Conservation (phyloP, 2,329 filamentous ascomycete species). For the Trichoderma lentiforme region DNA sequence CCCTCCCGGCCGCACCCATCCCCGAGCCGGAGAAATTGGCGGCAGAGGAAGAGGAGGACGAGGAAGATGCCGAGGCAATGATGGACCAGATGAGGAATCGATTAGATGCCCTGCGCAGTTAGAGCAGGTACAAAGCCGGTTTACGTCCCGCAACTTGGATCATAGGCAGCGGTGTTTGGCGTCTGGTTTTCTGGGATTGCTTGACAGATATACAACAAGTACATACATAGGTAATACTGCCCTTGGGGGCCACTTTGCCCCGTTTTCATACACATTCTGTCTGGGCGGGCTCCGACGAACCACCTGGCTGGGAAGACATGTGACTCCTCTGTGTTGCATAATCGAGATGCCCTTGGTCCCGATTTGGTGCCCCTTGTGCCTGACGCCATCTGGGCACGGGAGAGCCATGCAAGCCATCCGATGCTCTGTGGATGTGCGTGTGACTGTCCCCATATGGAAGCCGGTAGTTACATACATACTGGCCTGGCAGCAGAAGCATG, state of each 20-base stretch:
- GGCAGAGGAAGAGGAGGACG: slow-evolving; percentile 51
- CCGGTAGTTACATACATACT: neutral
- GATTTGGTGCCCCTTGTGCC: neutral
- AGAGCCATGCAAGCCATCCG: slow-evolving; percentile 2
- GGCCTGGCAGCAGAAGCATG: neutral
- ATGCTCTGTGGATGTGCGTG: neutral
- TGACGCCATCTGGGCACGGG: neutral
- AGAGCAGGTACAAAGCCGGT: slow-evolving; percentile 13
- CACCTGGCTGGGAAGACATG: neutral
- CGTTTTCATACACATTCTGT: neutral
- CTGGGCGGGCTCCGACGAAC: neutral
- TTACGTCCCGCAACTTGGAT: slow-evolving; percentile 13
- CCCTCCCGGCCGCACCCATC: slow-evolving; percentile 54
- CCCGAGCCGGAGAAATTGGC: slow-evolving; percentile 51
- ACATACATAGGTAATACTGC: neutral
- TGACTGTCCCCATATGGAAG: neutral
- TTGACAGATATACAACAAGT: neutral
- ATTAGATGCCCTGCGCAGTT: slow-evolving; percentile 88
- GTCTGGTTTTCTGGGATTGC: slow-evolving; percentile 8
- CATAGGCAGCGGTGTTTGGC: slow-evolving; percentile 17
- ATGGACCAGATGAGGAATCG: slow-evolving; percentile 92
- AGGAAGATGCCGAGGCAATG: slow-evolving; percentile 80
- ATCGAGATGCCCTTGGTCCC: neutral
- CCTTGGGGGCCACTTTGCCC: neutral
- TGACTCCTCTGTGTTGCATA: neutral